These are phyloP conservation scores for Xerocomus amazonicus DNA, from an alignment of 1,284 basidiomycete species.

Conservation along the genomic window DNA sequence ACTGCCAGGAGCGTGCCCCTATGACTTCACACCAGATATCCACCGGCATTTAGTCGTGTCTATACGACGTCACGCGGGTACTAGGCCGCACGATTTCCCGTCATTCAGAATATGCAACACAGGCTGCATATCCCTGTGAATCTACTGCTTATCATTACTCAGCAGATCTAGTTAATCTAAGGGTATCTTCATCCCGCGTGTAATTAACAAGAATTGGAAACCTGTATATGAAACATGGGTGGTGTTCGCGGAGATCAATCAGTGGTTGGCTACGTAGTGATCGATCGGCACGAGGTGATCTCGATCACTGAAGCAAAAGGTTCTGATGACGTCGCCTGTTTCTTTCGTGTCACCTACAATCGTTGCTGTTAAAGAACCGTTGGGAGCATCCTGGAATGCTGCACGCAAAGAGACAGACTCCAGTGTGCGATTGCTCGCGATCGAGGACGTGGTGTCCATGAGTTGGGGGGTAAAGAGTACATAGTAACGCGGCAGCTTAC, in stretches of 20 bases:
- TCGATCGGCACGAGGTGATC: constrained; percentile 22
- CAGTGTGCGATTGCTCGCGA: constrained; percentile 32
- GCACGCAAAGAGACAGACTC: constrained; percentile 28
- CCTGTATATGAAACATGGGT: constrained; percentile 5
- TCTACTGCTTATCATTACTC: neutral
- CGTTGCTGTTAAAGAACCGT: constrained; percentile 32
- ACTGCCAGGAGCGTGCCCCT: too few relatives aligned
- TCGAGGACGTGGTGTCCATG: constrained; percentile 24
- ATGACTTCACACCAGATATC: too few relatives aligned
- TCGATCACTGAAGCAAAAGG: constrained; percentile 16
- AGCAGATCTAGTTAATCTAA: constrained; percentile 18
- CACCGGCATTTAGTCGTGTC: too few relatives aligned
- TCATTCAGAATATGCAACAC: constrained; percentile 5
- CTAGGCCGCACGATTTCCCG: too few relatives aligned
- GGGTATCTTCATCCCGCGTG: constrained; percentile 23
- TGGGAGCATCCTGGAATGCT: constrained; percentile 25
- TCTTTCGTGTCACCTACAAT: constrained; percentile 34
- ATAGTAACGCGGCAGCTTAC: constrained; percentile 18
- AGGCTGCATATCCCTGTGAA: neutral
- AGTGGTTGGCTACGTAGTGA: constrained; percentile 4
- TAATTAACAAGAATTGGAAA: neutral
- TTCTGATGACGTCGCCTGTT: constrained; percentile 33
- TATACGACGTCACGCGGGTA: too few relatives aligned
- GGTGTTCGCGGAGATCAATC: constrained; percentile 7
- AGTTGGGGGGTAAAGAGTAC: neutral